phyloP scores from a whole-genome alignment of 1,139 yeast genomes.

The Arxiozyma telluris region DNA sequence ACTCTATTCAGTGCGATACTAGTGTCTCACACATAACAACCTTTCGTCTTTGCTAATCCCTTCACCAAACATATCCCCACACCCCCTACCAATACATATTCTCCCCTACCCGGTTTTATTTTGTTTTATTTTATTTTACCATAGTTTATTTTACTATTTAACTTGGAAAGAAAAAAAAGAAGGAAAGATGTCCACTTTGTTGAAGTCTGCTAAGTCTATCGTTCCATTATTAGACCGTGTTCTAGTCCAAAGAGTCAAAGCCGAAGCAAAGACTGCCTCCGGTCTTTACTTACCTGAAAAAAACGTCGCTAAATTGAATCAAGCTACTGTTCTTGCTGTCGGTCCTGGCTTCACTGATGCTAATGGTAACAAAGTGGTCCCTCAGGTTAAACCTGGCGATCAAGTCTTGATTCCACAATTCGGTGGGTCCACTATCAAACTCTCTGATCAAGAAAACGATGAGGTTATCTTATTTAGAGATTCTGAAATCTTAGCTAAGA shows the following conservation, averaged over 20 bases:
- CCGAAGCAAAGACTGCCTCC: constrained; percentile 84
- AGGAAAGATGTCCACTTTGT: constrained; percentile 40
- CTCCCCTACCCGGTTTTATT: background rate
- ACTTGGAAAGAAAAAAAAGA: background rate
- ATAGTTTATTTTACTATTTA: background rate
- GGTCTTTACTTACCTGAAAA: constrained; percentile 96
- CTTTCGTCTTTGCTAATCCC: too few species aligned
- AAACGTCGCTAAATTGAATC: constrained; percentile 86
- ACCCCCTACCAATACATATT: too few species aligned
- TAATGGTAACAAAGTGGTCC: constrained; percentile 61
- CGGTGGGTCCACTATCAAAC: constrained; percentile 80
- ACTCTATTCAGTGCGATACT: too few species aligned
- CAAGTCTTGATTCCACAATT: constrained; percentile 85
- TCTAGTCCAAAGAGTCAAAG: constrained; percentile 87
- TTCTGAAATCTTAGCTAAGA: constrained; percentile 88
- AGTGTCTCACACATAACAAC: too few species aligned
- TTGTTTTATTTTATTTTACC: too few species aligned
- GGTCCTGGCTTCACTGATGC: constrained; percentile 72
- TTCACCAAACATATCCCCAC: too few species aligned
- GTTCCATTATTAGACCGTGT: constrained; percentile 93
- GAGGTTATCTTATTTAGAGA: constrained; percentile 77
- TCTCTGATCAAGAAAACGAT: constrained; percentile 41
- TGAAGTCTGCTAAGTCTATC: constrained; percentile 80
- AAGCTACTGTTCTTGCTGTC: constrained; percentile 70
- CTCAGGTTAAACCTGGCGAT: constrained; percentile 80